Base-by-base conservation (phyloP, 495 filamentous ascomycete genomes). In the Sporormia fimetaria region DNA sequence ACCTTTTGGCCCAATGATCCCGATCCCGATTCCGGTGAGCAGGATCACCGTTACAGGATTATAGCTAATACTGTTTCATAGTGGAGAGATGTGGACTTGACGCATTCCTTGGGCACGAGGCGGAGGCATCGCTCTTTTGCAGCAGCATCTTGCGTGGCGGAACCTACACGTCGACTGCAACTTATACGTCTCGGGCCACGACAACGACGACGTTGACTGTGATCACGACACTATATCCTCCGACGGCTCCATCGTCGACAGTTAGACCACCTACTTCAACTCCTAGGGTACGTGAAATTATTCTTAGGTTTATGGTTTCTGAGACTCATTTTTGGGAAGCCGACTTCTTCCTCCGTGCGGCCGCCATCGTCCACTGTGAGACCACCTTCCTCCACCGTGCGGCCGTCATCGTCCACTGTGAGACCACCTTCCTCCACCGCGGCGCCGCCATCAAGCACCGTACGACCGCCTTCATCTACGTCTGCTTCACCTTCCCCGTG, bases 71-170 rank as follows among this genome's bases (percentile, higher is more conserved):
- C 41, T 3, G 4, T 3, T 21, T 23, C 17, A 3, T 26, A 51
- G 47, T 44, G 17, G 15, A 10, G 11, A 16, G 20, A 16, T 51
- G 47, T 37, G 47, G 47, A 2, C 35, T 51, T 5, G 47, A 51
- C 37, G 34, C 47, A 6, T 51, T 51, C 18, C 36, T 24, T 6
- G 47, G 36, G 21, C 47, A 51, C 30, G 45, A 40, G 2, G 21
- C 47, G 0, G 47, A 51, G 24, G 47, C 47, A 1, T 34, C 20
- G 21, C 17, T 51, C 30, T 51, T 44, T 31, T 51, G 47, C 29
- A 51, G 47, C 26, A 45, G 40, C 26, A 12, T 51, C n/a, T 15
- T 51, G 16, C 22, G 24, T 22, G 14, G 17, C 6, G 47, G 47
- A 25, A 51, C 47, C 16, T 34, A 28, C 2, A 45, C 36, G 7